Conservation (phyloP, 2,329 filamentous ascomycete species). For the Ilyonectria destructans region DNA sequence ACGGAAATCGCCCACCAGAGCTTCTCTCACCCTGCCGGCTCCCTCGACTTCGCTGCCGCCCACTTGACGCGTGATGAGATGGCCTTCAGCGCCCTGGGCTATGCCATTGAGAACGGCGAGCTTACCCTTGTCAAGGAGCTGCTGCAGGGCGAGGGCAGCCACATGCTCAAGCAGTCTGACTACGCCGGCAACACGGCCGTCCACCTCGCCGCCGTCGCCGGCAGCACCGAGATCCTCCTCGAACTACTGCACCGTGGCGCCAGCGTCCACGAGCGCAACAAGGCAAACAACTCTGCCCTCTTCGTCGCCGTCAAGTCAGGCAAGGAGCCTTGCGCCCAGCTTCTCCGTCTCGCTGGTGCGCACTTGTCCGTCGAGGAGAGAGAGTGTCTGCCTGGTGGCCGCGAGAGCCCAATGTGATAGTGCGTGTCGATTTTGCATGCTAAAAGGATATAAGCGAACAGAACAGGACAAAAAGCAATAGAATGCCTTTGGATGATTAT, state of each 20-base stretch:
- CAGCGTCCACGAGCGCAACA: constrained; percentile 78
- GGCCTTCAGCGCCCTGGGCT: constrained; percentile 84
- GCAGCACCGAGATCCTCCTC: constrained; percentile 69
- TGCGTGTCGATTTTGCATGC: neutral
- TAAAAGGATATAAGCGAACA: neutral
- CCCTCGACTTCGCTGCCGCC: constrained; percentile 59
- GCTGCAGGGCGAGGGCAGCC: constrained; percentile 75
- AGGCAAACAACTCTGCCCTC: constrained; percentile 77
- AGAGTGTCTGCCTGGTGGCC: constrained; percentile 49
- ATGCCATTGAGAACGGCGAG: constrained; percentile 83
- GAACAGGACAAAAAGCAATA: neutral
- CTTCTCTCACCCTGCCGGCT: constrained; percentile 81
- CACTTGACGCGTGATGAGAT: constrained; percentile 68
- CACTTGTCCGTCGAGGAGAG: constrained; percentile 66
- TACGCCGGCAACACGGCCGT: constrained; percentile 85
- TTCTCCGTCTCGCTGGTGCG: constrained; percentile 74
- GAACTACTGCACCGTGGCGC: constrained; percentile 74
- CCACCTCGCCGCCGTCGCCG: constrained; percentile 71
- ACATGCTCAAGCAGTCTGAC: constrained; percentile 82
- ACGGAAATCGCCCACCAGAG: constrained; percentile 82
- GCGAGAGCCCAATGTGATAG: constrained; percentile 24
- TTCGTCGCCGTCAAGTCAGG: constrained; percentile 75
- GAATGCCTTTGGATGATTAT: neutral
- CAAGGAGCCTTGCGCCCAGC: constrained; percentile 66
- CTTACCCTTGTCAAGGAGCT: constrained; percentile 77